Conservation (phyloP, 371 early-diverging fungal species). For the Entomophthora muscae region DNA sequence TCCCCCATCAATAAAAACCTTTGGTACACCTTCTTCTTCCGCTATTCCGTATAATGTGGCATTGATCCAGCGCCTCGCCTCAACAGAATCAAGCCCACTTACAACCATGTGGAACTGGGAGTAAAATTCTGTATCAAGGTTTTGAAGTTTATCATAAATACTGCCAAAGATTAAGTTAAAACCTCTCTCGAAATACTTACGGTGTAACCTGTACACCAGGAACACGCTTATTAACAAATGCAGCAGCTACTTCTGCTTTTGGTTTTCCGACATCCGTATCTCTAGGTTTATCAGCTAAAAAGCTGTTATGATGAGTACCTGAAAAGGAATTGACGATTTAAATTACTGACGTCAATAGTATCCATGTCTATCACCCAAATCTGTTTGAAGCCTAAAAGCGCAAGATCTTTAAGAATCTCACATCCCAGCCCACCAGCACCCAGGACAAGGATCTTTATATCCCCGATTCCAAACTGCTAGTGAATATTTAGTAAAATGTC, state of each 20-base stretch:
- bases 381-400: conserved; percentile 37
- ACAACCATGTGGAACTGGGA: conserved; percentile 69
- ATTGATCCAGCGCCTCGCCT: conserved; percentile 94
- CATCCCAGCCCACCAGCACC: conserved; percentile 42
- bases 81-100: conserved; percentile 88
- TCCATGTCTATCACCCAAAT: conserved; percentile 66
- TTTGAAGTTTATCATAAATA: conserved; percentile 79
- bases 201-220: conserved; percentile 64
- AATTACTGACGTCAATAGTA: conserved; percentile 53
- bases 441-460: conserved; percentile 23
- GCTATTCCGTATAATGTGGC: conserved; percentile 62
- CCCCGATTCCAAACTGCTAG: neutral
- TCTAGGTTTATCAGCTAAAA: conserved; percentile 15
- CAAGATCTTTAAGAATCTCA: conserved; percentile 48
- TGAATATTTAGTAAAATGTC: too few relatives aligned
- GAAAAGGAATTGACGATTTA: conserved; percentile 66
- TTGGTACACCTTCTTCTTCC: conserved; percentile 48
- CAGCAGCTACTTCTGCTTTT: conserved; percentile 77
- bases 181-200: conserved; percentile 23
- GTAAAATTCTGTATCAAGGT: conserved; percentile 84
- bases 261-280: conserved; percentile 60
- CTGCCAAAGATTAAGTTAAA: conserved; percentile 12
- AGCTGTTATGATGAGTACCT: conserved; percentile 10
- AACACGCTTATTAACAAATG: conserved; percentile 68
- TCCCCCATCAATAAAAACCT: conserved; percentile 88